Evolutionary conservation across 2,329 filamentous ascomycete genomes (phyloP), one percentile per base, ranked within the genome.

Genomic region (Paraphoma sp.): DNA sequence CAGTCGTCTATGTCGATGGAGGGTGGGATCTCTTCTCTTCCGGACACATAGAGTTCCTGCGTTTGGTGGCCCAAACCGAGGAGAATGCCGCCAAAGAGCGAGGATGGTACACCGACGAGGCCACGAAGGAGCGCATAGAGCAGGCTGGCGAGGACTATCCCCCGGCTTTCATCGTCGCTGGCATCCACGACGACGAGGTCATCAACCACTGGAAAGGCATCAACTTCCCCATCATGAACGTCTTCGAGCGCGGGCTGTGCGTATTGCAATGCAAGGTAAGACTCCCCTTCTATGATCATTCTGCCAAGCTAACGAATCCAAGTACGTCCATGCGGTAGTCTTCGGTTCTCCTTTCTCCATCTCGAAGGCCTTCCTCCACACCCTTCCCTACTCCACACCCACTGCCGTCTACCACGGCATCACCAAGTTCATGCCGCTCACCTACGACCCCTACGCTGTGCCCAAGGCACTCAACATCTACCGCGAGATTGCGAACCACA

Each of bases 151-250:
- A 83, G 45, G 91, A 96, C 76, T 96, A 96, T 70, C 83, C 86
- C 0, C 92, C 93, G 0, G 89, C 88, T 6, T 98, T 92, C 74
- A 85, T 99, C n/a, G 87, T 98, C 43, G 93, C 92, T 2, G 95
- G 95, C 47, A 89, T 99, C 23, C 95, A 99, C 78, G 91, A 97
- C 70, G 95, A 99, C 75, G 87, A 90, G 62, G 93, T 96, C 57
- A 96, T 99, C 77, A 99, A 99, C 78, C 83, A 89, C 69, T 96
- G 93, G 90, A 98, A 98, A 79, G 94, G 95, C 36, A 85, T 97
- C 69, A 99, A 99, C 80, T 99, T 97, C 74, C 95, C 95, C 28
- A 98, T 99, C 80, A 99, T 99, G 95, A 99, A 98, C 81, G 93
- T 97, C 54, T 97, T 94, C 70, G 95, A 99, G 82, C 89, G 95